A percentile compares a stretch with the other conserved stretches of the same genome.
phyloP scores from a whole-genome alignment of 1,139 yeast species.

The Hemisphaericaspora xylofermentans region DNA sequence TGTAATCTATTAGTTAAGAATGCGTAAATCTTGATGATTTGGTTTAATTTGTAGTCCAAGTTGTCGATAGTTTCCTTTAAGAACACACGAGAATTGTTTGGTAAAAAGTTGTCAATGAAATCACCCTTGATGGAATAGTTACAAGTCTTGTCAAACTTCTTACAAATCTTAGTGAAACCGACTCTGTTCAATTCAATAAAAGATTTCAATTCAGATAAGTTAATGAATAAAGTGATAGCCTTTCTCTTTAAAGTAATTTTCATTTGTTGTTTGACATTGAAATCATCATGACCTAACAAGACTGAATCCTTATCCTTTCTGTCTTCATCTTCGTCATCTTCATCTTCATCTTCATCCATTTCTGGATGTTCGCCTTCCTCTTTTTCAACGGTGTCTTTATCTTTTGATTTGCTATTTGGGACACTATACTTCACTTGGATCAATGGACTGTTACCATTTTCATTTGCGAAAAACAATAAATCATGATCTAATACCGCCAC shows the following conservation, averaged over 20 bases:
- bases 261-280: constrained; percentile 50
- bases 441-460: constrained; percentile 37
- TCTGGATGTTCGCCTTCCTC: constrained; percentile 17
- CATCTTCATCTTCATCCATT: constrained; percentile 37
- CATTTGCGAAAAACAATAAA: constrained; percentile 35
- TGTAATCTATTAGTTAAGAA: constrained; percentile 36
- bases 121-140: constrained; percentile 56
- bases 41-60: constrained; percentile 47
- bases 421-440: constrained; percentile 32
- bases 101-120: constrained; percentile 48
- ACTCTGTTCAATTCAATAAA: constrained; percentile 79
- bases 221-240: constrained; percentile 64
- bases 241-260: constrained; percentile 70
- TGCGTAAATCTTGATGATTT: constrained; percentile 51
- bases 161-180: constrained; percentile 85
- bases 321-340: constrained; percentile 44
- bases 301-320: constrained; percentile 34
- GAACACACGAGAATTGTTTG: constrained; percentile 47
- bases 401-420: too few species aligned
- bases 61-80: constrained; percentile 36
- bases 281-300: constrained; percentile 46
- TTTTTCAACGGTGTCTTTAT: constrained; percentile 8
- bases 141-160: constrained; percentile 85
- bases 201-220: constrained; percentile 79
- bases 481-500: constrained; percentile 36